Base-by-base conservation (phyloP, 495 filamentous ascomycete genomes). In the Trichoderma erinaceum region DNA sequence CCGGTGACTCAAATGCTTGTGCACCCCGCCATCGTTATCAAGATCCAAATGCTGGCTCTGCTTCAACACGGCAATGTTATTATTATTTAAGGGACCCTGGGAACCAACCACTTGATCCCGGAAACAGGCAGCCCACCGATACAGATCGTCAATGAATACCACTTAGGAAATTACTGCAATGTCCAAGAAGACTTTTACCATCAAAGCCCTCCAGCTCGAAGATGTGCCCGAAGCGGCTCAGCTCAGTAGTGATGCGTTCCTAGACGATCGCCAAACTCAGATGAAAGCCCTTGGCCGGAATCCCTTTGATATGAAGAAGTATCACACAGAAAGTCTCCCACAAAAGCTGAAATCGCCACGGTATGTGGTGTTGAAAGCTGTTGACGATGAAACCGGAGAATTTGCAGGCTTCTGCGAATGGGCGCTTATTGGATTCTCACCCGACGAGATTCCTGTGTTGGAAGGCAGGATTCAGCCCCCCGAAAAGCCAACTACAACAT, bases 181-280 rank as follows among this genome's bases (percentile, higher is more conserved):
- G 65, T 18, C 38, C 6, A 18, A 16, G 16, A 41, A n/a, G 38
- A 48, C 18, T 13, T 44, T 71, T 56, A 41, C 61, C 41, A 71
- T 71, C 18, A 35, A 52, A 18, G 41, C 69, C 2, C 41, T 46
- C 21, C 58, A 43, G 12, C 38, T 66, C 25, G 67, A 61, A 25
- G 69, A 71, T 23, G 52, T 71, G 63, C 69, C 69, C 15, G 63
- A 63, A 32, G 32, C 65, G 12, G 69, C 69, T 64, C 35, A 69
- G 21, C 66, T 71, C 58, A 69, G 67, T 63, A 56, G 21, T 12
- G 50, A 65, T 48, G 52, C 69, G 15, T 71, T 71, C 61, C 32
- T 46, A 35, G 32, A 16, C 7, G 69, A 71, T 64, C 66, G 48
- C 23, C 68, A 71, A 15, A 71, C 69, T 13, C 29, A 65, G 41